Evolutionary conservation across 2,329 filamentous ascomycete genomes (phyloP), one percentile per base, ranked within the genome.

Genomic region (Akanthomyces lecanii): DNA sequence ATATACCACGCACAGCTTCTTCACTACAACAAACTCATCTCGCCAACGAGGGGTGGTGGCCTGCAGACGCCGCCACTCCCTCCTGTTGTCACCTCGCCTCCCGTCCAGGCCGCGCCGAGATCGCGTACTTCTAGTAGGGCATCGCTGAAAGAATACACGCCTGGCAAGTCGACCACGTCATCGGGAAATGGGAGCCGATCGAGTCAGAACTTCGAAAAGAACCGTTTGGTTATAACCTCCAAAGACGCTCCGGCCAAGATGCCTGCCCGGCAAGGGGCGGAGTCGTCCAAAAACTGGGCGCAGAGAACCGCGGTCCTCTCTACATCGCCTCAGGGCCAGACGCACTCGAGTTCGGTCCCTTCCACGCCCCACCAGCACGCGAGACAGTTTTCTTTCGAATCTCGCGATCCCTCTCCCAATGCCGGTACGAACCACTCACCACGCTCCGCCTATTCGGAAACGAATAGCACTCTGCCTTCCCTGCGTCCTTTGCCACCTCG

Each of bases 291-390:
- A 68, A 71, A 66, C 62, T 69, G 69, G 45, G 69, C 71, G 52
- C 72, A 67, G 58, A 67, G 71, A 67, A 68, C 71, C 64, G 63
- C 71, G 25, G 66, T 71, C 47, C 68, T 70, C 42, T 65, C 72
- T 14, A 65, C 69, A 7, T 71, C 71, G 42, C 68, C 67, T 30
- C 70, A 73, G 56, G 71, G 69, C 33, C 73, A 75, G 61, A 70
- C 77, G 16, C 82, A 96, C 72, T 96, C 94, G 28, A 96, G 84
- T 73, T 98, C 94, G 10, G 91, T 97, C 55, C 94, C 94, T 1
- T 96, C 94, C 1, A 98, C 94, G 3, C 95, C 94, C 10, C 91
- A 94, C 71, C 93, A 97, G 74, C 89, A 91, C 76, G 86, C 92
- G 67, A 87, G 92, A 64, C 89, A 93, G 70, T 89, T 95, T 71